Base-by-base conservation (phyloP, 108 stramenopile species). In the Schizochytrium sp. region DNA sequence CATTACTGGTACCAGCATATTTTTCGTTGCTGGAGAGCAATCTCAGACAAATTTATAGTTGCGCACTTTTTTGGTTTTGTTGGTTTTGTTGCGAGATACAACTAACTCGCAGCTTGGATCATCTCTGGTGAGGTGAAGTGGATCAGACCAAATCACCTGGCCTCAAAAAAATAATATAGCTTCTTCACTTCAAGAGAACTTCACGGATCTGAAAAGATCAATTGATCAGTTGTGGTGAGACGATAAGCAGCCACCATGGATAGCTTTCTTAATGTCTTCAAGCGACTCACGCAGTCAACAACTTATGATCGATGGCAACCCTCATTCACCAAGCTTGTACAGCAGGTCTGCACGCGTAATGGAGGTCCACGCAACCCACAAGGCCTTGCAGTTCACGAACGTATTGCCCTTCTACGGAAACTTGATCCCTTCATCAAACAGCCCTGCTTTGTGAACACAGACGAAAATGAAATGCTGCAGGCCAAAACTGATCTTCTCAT, bases 391-490 rank as follows among this genome's bases (percentile, higher is more conserved):
- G 50, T 83, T 47, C 76, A 83, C 76, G 76, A 83, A 10, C 47
- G 76, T 10, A 83, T 83, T 53, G 76, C 76, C 50, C 19, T 83
- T 28, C 53, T 83, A 12, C 47, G 76, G 28, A 83, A 83, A 28
- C 76, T 83, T 10, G 76, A 83, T 53, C 76, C 76, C 17, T 83
- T 55, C 47, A 83, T 83, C 47, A 17, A 50, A 7, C 76, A 83
- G 28, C 5, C 76, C 17, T 40, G 76, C 76, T 83, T 83, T 53
- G 53, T 55, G 45, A 83, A 83, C 53, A 47, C 76, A 1, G 76
- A 83, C 76, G 76, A 83, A 28, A 83, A 83, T 50, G 76, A 83
- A 10, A 83, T 83, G 15, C 28, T 83, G 45, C 76, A 83, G 76
- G 76, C 76, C 76, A 83, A 83, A 28, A 7, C 12, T 5, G 76